phyloP scores from a whole-genome alignment of 2,329 filamentous ascomycete genomes.

The Alternaria rosae region DNA sequence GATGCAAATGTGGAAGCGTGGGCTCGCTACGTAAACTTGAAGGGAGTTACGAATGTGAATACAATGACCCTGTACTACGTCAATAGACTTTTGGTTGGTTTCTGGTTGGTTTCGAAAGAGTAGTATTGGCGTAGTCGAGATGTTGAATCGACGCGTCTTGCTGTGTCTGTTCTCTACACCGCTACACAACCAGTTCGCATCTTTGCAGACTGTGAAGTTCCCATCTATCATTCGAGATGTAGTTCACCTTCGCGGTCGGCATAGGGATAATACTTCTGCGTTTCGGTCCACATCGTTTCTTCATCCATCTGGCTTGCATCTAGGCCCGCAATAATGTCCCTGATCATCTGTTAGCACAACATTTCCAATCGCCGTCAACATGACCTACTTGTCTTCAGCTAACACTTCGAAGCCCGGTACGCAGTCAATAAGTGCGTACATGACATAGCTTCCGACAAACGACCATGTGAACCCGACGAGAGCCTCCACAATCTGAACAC shows the following conservation, averaged over 20 bases:
- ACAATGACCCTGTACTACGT: not conserved
- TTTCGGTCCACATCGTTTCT: constrained; percentile 49
- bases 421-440: constrained; percentile 62
- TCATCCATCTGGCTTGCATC: constrained; percentile 62
- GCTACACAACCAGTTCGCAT: not conserved
- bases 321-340: constrained; percentile 58
- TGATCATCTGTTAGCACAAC: constrained; percentile 25
- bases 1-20: not conserved
- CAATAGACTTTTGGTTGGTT: not conserved
- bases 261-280: constrained; percentile 48
- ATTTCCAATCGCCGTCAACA: not conserved
- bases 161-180: not conserved
- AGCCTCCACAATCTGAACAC: constrained; percentile 61
- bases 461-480: constrained; percentile 61
- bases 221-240: constrained; percentile 30
- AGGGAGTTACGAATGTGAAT: not conserved
- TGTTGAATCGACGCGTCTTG: not conserved
- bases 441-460: constrained; percentile 57
- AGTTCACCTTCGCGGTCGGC: constrained; percentile 38
- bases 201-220: not conserved
- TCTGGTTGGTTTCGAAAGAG: not conserved
- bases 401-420: constrained; percentile 62
- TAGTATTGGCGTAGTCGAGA: not conserved
- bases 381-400: constrained; percentile 61
- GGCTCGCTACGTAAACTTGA: not conserved